Percentiles rank a stretch among this genome's conserved stretches.
Evolutionary conservation across 768 basidiomycete genomes (phyloP).

Genomic region (Tricholoma terreum): DNA sequence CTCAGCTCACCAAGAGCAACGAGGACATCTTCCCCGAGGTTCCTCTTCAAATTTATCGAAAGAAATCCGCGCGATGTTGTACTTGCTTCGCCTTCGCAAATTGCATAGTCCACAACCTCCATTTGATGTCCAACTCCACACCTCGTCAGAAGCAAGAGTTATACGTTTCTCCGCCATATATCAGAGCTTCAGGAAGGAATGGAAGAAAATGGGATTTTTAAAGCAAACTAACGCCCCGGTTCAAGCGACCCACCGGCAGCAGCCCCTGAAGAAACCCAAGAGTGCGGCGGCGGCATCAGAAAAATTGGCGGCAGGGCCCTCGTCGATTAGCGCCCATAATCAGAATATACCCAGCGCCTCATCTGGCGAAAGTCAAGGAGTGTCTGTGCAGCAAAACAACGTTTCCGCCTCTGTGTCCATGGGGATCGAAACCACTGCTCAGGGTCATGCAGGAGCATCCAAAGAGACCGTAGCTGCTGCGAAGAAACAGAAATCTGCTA

Average conservation of each 20-base stretch:
- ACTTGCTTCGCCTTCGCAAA: neutral
- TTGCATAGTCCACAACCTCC: slow-evolving; percentile 3
- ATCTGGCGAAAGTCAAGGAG: neutral
- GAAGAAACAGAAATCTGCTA: neutral
- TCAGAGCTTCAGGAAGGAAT: slow-evolving; percentile 3
- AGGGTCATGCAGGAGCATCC: neutral
- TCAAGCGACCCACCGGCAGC: too few relatives aligned
- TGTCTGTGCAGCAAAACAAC: neutral
- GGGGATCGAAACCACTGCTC: neutral
- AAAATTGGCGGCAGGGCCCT: neutral
- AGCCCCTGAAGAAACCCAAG: neutral
- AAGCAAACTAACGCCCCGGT: neutral
- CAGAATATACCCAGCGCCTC: neutral
- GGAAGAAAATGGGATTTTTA: slow-evolving; percentile 7
- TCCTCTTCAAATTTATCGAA: neutral
- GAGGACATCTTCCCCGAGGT: neutral
- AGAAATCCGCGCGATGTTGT: neutral
- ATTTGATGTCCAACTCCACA: slow-evolving; percentile 9
- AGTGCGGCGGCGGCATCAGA: neutral
- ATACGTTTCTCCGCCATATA: neutral
- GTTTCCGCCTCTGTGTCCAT: neutral
- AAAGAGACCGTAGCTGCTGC: neutral
- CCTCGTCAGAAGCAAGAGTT: slow-evolving; percentile 2
- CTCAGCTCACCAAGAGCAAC: neutral
- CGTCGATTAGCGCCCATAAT: neutral